Percentiles rank a stretch among this genome's conserved stretches.
Conservation (phyloP, 75 land plant species). For the Cunninghamia lanceolata region DNA sequence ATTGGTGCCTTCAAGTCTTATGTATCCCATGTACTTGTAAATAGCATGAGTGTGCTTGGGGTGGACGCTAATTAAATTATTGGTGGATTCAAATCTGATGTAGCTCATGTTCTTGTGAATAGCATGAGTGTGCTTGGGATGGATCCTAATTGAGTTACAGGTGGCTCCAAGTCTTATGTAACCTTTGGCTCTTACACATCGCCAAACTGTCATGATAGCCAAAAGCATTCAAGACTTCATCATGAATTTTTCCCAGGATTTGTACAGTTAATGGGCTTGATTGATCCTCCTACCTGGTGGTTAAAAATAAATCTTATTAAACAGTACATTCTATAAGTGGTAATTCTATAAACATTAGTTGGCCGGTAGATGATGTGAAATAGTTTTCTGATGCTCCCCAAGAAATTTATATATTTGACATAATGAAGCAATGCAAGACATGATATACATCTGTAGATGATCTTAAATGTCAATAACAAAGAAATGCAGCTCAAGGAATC, state of each 20-base stretch:
- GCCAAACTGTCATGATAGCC: not conserved
- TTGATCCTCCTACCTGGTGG: not conserved
- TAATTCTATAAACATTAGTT: not conserved
- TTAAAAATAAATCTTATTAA: not conserved
- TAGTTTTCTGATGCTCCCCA: not conserved
- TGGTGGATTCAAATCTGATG: not conserved
- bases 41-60: not conserved
- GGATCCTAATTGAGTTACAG: too few species aligned
- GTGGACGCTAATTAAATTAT: not conserved
- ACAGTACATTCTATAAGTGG: not conserved
- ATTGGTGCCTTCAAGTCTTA: too few species aligned
- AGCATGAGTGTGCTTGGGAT: too few species aligned
- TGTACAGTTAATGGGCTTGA: not conserved
- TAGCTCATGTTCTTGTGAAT: too few species aligned
- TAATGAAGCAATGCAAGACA: not conserved
- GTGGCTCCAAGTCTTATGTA: not conserved
- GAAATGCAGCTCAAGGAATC: not conserved
- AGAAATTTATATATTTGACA: not conserved
- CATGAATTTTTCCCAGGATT: not conserved
- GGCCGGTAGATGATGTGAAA: not conserved
- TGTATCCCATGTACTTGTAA: too few species aligned
- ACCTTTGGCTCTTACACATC: not conserved
- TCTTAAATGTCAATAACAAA: not conserved
- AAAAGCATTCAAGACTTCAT: not conserved
- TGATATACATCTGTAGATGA: not conserved